Base-by-base conservation (phyloP, 768 basidiomycete genomes). In the Boletus rubroflammeus region DNA sequence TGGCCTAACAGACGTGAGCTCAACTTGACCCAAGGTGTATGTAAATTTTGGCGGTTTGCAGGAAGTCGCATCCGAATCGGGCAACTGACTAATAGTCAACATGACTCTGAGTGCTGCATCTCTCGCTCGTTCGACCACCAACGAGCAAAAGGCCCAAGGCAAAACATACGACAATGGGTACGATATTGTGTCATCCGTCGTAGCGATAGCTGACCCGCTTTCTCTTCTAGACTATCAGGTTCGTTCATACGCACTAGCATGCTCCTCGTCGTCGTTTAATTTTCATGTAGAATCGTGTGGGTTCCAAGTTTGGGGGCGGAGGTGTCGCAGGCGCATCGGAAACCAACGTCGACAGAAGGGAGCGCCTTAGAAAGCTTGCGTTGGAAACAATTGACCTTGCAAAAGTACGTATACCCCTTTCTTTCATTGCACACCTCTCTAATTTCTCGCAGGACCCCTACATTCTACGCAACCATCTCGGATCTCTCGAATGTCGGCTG, bases 371-470 rank as follows among this genome's bases (percentile, higher is more conserved):
- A 54, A 98, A 98, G 75, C 85, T 99, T 43, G 95, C 94, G 3
- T 76, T 98, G 55, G 95, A 98, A 75, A 98, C 96, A 0, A 98
- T 99, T 64, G 97, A 99, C 72, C 81, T 98, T 50, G 95, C 96
- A 36, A 98, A 98, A 78, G 96, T 90, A 61, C 56, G 80, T 61
- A 17, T 25, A 2, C 15, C 5, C 2, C 35, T 31, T 44, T 31
- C 28, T 34, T 44, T 31, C 29, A 7, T 47, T 5, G 41, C n/a
- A 54, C 14, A 44, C 28, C 3, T 53, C 51, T n/a, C 35, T 56
- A 58, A 64, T 47, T 62, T 32, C 40, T 21, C 50, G 11, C 62
- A 91, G 93, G 96, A 98, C 74, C 96, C 96, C 8, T 98, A 98
- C 72, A 98, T 99, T 68, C 84, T 99, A 35, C 92, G 96, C 73